Conservation (phyloP, 78 protist genomes). For the Monocercomonoides exilis region DNA sequence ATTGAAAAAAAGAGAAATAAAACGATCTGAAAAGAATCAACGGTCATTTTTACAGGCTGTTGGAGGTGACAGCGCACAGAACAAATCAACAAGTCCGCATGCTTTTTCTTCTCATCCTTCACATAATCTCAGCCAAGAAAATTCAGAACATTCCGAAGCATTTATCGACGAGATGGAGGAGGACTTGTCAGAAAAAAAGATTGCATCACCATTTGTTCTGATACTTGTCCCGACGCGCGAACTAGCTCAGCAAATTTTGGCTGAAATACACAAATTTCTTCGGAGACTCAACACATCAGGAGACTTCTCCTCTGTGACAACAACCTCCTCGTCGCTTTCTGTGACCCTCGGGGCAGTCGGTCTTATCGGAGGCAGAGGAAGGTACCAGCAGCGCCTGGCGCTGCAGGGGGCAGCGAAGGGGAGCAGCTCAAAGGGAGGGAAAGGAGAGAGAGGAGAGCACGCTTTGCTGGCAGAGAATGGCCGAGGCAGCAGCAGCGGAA, state of each 20-base stretch:
- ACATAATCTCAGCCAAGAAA: conserved; percentile 29
- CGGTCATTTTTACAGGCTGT: neutral
- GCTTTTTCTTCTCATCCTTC: conserved; percentile 5
- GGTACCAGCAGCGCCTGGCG: neutral
- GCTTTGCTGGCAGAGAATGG: too few relatives aligned
- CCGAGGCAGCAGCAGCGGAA: neutral
- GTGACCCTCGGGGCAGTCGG: neutral
- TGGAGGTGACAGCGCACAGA: conserved; percentile 1
- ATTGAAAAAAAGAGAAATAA: neutral
- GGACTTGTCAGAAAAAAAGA: neutral
- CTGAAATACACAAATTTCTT: neutral
- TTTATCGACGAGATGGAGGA: neutral
- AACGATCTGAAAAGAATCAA: neutral
- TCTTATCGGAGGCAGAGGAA: neutral
- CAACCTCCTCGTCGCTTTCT: neutral
- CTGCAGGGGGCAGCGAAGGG: neutral
- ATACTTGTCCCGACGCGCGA: conserved; percentile 34
- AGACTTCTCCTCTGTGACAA: conserved; percentile 4
- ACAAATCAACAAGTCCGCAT: neutral
- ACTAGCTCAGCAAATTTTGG: conserved; percentile 6
- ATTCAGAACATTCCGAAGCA: conserved; percentile 24
- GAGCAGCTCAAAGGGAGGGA: neutral
- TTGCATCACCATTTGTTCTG: conserved; percentile 20
- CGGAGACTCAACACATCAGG: conserved; percentile 13
- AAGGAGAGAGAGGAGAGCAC: too few relatives aligned